These are phyloP conservation scores for Vaccinium macrocarpon DNA, from an alignment of 148 eudicot species.

Conservation along the genomic window DNA sequence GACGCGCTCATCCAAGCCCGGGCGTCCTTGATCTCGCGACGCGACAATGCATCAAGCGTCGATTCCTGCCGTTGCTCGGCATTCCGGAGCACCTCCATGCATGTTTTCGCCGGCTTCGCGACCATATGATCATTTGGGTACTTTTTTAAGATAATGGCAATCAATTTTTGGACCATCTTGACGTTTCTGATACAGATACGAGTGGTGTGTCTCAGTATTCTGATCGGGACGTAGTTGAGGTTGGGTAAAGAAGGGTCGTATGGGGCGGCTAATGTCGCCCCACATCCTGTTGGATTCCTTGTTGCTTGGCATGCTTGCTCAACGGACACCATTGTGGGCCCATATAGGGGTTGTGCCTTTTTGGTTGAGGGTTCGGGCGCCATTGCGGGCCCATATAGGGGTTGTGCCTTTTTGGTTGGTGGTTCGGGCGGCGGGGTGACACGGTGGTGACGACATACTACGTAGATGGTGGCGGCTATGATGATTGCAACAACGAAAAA, in stretches of 20 bases:
- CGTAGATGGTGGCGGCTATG: neutral
- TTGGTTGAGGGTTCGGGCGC: neutral
- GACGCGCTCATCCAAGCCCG: conserved; percentile 71
- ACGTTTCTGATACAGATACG: neutral
- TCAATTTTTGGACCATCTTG: neutral
- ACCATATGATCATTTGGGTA: neutral
- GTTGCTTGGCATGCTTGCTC: neutral
- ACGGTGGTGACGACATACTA: neutral
- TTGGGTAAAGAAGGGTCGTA: neutral
- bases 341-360: neutral
- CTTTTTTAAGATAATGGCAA: neutral
- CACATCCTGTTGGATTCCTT: neutral
- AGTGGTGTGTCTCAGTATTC: neutral
- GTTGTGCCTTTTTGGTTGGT: neutral
- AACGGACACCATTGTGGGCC: neutral
- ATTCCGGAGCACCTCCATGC: conserved; percentile 41
- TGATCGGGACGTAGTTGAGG: neutral
- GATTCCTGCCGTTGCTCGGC: conserved; percentile 34
- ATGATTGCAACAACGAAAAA: neutral
- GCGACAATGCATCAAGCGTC: conserved; percentile 24
- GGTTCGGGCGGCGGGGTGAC: neutral
- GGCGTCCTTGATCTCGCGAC: conserved; percentile 45
- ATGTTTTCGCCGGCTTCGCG: conserved; percentile 44
- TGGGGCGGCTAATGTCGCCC: neutral
- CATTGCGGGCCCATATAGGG: neutral